Evolutionary conservation across 108 stramenopile species (phyloP), one percentile per base, ranked within the genome.

Genomic region (Mediolabrus comicus): DNA sequence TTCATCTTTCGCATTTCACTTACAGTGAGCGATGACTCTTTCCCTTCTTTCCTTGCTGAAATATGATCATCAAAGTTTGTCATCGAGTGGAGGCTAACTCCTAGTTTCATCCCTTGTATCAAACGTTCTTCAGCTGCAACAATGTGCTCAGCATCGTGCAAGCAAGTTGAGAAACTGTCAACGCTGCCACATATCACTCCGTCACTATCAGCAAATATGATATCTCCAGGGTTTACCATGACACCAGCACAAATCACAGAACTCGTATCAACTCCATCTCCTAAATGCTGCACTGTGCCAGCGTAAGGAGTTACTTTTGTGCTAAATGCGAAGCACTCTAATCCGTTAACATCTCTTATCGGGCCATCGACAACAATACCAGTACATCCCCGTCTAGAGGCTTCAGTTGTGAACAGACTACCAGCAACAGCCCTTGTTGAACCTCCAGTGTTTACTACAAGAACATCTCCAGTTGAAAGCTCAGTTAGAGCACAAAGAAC

Each of bases 361-460:
- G 84, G 84, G 26, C 84, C 81, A 68, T 82, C 84, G 22, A 85
- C 65, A 17, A 85, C 69, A 49, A 85, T 82, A 3, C 84, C 84
- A 10, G 53, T 66, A 19, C 79, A 26, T n/a, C 78, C 78, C 54
- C 69, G 67, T 24, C 79, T 52, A 38, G 58, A 57, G 5, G 81
- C 84, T 41, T 85, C 81, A 1, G 64, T 46, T 17, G 55, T 51
- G 59, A 85, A 82, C 34, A 85, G 59, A 24, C 73, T 64, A n/a
- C 84, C 84, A 39, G 84, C 84, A 27, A 85, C 84, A 7, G 84
- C 84, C n/a, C 81, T 59, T 26, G 74, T 76, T 30, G 81, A 82
- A 3, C 65, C 66, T 29, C 54, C 29, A 25, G 81, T 77, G 34
- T 82, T 69, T 4, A 85, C 81, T 17, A 82, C 70, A 41, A 85